phyloP scores from a whole-genome alignment of 164 flowering plant species.

The Litsea cubeba region DNA sequence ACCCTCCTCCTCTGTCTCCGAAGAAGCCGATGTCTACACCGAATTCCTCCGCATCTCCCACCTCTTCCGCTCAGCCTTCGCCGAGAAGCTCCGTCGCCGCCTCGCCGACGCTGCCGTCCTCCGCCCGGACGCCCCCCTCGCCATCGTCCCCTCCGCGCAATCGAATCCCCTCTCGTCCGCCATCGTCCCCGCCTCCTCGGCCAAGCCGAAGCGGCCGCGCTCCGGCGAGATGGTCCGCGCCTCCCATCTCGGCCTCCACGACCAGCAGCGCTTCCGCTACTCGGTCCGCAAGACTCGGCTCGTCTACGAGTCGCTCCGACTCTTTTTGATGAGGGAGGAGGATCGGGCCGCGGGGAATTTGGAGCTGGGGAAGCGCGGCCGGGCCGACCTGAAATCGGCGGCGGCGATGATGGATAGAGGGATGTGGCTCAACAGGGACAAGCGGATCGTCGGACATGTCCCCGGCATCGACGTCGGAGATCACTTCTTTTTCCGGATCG shows the following conservation, averaged over 20 bases:
- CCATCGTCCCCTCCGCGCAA: slow-evolving; percentile 37
- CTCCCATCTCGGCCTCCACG: slow-evolving; percentile 36
- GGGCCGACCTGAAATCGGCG: slow-evolving; percentile 58
- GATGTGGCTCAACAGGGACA: slow-evolving; percentile 71
- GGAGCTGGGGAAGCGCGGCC: slow-evolving; percentile 15
- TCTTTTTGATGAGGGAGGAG: slow-evolving; percentile 18
- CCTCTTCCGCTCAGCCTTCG: slow-evolving; percentile 55
- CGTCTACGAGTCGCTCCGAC: slow-evolving; percentile 57
- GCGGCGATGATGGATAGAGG: slow-evolving; percentile 45
- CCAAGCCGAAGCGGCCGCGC: slow-evolving; percentile 23
- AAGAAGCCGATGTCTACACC: slow-evolving; percentile 34
- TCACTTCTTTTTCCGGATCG: slow-evolving; percentile 69
- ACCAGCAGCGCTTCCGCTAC: slow-evolving; percentile 47
- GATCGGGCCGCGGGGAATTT: background rate
- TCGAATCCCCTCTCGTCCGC: background rate
- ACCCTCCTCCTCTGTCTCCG: slow-evolving; percentile 11
- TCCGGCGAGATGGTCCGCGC: slow-evolving; percentile 73
- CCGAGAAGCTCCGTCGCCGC: slow-evolving; percentile 16
- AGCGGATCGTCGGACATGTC: slow-evolving; percentile 69
- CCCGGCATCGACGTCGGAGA: slow-evolving; percentile 83
- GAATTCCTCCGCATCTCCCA: slow-evolving; percentile 55
- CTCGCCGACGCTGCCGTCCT: slow-evolving; percentile 17
- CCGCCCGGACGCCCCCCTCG: slow-evolving; percentile 28
- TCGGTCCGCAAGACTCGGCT: slow-evolving; percentile 56
- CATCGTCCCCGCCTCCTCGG: background rate